A percentile compares a stretch with the other conserved stretches of the same genome.
Evolutionary conservation across 805 yeast genomes (phyloP).

Genomic region (Scheffersomyces stipitis): DNA sequence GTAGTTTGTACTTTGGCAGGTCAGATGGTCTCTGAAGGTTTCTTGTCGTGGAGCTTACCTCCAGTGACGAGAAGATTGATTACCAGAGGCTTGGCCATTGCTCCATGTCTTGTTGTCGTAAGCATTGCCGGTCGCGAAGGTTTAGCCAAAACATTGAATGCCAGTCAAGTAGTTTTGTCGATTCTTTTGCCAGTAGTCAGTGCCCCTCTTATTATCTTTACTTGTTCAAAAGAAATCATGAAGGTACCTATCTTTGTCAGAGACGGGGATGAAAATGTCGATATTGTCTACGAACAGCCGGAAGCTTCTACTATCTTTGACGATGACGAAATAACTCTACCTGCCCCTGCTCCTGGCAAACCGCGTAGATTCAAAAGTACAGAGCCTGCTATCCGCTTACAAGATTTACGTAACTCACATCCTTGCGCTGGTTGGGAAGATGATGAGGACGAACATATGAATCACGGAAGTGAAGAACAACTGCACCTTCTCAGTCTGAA

Average conservation of each 20-base stretch:
- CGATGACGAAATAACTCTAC: constrained; percentile 1
- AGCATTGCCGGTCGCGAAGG: constrained; percentile 78
- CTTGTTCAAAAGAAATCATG: constrained; percentile 69
- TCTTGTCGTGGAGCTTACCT: constrained; percentile 71
- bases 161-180: constrained; percentile 80
- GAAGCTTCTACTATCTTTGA: neutral
- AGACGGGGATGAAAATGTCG: constrained; percentile 27
- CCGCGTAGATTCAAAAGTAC: constrained; percentile 26
- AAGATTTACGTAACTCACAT: constrained; percentile 38
- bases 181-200: constrained; percentile 81
- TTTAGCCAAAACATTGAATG: constrained; percentile 68
- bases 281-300: constrained; percentile 15
- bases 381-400: constrained; percentile 42
- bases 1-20: constrained; percentile 93
- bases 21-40: constrained; percentile 92
- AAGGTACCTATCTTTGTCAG: constrained; percentile 43
- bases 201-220: constrained; percentile 84
- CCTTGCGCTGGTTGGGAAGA: constrained; percentile 46
- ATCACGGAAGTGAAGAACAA: constrained; percentile 13
- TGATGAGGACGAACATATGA: constrained; percentile 23
- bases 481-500: constrained; percentile 10
- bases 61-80: constrained; percentile 80
- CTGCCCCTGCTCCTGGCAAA: neutral
- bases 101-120: constrained; percentile 81
- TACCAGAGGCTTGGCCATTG: constrained; percentile 79